Base-by-base conservation (phyloP, 2,329 filamentous ascomycete genomes). In the Raffaelea albimanens region DNA sequence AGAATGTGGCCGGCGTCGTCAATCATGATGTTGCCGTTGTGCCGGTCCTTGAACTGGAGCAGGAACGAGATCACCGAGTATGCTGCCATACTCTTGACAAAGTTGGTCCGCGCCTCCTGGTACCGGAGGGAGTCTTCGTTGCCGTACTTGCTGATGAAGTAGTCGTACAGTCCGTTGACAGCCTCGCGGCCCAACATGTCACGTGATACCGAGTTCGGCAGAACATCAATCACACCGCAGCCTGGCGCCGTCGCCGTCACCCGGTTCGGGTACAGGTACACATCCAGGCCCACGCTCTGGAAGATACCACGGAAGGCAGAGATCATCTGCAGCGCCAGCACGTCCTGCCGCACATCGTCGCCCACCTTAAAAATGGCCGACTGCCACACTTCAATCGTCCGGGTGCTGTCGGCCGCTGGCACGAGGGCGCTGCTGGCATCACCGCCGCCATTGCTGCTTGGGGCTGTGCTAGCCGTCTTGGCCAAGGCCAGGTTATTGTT, bases 21-120 rank as follows among this genome's bases (percentile, higher is more conserved):
- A 53, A 98, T 83, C 94, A 98, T 98, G 71, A 98, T 98, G 71
- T 98, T 98, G 52, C 93, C 93, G 64, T 98, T 98, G 70, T 98
- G 93, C 3, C 93, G 83, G 63, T 99, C 93, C 67, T 99, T 99
- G 82, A 99, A 97, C 61, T 98, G 94, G 34, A 98, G 72, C 14
- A 98, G 73, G 69, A 95, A 98, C 0, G 88, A 94, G 55, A 98
- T 97, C 59, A 98, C 84, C 18, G 87, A 94, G 71, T 98, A 98
- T 13, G 93, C 94, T 0, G 94, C 93, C 93, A 98, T 97, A 61
- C 85, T 93, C 71, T 98, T 98, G 67, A 98, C 90, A 62, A 99
- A 98, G 67, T 97, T 97, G 68, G 80, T 90, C 53, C 93, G 84
- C 11, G 93, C 93, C 64, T 91, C 85, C 66, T 98, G 94, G 74